Evolutionary conservation across 2,329 filamentous ascomycete species (phyloP).

Genomic region (Epichloe elymi): DNA sequence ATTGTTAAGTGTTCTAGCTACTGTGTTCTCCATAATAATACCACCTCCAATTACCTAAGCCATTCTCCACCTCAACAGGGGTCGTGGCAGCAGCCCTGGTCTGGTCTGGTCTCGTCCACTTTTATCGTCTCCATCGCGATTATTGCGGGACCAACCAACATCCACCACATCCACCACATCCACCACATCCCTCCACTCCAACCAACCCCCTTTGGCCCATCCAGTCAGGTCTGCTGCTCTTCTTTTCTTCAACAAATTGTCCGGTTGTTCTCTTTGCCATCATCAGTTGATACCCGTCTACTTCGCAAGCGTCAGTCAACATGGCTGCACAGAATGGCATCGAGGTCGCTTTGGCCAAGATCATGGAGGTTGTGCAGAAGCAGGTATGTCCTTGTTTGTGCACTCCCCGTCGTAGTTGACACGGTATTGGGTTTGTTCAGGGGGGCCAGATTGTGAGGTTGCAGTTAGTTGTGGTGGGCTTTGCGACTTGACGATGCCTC

Average conservation of each 20-base stretch:
- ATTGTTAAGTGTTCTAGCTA: no score
- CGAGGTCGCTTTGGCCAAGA: constrained; percentile 10
- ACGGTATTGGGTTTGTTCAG: constrained; percentile 2
- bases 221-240: neutral
- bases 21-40: no score
- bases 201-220: neutral
- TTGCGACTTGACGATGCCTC: neutral
- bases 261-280: neutral
- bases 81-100: no score
- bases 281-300: neutral
- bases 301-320: neutral
- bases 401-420: neutral
- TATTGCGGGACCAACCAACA: neutral
- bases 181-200: no score
- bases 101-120: neutral
- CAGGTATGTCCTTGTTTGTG: constrained; percentile 7
- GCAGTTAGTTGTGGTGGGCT: neutral
- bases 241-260: neutral
- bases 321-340: constrained; percentile 9
- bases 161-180: neutral
- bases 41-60: no score
- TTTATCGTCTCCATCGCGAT: constrained; percentile 4
- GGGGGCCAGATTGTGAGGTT: neutral
- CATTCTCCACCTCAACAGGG: no score
- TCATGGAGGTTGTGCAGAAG: constrained; percentile 12